Conservation (phyloP, 1,139 yeast species). For the Blastobotrys persicus region DNA sequence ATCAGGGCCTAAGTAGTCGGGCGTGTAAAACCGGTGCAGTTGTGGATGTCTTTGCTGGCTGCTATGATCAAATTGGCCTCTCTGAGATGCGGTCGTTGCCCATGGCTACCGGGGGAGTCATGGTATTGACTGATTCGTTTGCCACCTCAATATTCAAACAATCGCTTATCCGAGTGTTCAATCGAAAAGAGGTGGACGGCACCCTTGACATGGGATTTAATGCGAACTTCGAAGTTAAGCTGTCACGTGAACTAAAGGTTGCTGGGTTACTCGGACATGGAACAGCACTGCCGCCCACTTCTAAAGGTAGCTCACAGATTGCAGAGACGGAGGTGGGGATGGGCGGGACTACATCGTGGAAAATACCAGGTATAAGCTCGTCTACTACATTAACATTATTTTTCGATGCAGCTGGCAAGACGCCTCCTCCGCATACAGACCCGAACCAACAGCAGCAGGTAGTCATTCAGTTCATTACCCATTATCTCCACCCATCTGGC, state of each 20-base stretch:
- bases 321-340: conserved; percentile 92
- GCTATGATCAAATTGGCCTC: conserved; percentile 95
- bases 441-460: conserved; percentile 29
- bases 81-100: conserved; percentile 86
- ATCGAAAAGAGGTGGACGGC: conserved; percentile 74
- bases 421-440: conserved; percentile 6
- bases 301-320: conserved; percentile 52
- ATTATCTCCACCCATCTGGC: conserved; percentile 58
- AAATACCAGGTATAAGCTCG: conserved; percentile 79
- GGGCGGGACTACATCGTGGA: conserved; percentile 89
- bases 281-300: conserved; percentile 36
- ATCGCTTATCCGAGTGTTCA: conserved; percentile 77
- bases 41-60: conserved; percentile 89
- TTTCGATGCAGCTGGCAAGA: conserved; percentile 60
- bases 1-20: conserved; percentile 69
- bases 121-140: conserved; percentile 86
- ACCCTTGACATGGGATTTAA: conserved; percentile 74
- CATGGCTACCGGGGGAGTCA: conserved; percentile 83
- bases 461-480: conserved; percentile 63
- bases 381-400: conserved; percentile 82
- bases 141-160: conserved; percentile 93
- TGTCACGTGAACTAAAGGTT: conserved; percentile 79
- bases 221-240: conserved; percentile 68
- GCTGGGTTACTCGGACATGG: conserved; percentile 93
- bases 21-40: conserved; percentile 72